A percentile compares a stretch with the other conserved stretches of the same genome.
Conservation (phyloP, 495 filamentous ascomycete species). For the Aspergillus coremiiformis region DNA sequence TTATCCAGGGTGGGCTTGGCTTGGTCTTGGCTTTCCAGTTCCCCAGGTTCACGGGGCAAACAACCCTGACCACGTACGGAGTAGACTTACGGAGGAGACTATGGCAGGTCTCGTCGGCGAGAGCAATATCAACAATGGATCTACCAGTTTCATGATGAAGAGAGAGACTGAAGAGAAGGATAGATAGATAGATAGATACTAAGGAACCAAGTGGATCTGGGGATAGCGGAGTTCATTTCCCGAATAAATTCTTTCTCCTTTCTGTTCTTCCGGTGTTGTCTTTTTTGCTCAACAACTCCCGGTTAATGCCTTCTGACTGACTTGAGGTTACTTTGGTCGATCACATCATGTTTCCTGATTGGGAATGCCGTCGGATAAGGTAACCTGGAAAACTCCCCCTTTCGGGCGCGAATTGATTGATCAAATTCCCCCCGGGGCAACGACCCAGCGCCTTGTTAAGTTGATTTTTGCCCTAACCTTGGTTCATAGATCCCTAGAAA, state of each 20-base stretch:
- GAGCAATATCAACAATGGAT: too few species aligned
- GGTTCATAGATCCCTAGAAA: background rate
- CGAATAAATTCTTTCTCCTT: background rate
- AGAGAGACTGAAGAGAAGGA: too few species aligned
- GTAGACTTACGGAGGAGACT: too few species aligned
- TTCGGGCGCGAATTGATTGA: background rate
- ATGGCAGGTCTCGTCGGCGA: too few species aligned
- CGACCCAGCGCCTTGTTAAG: too few species aligned
- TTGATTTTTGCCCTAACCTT: background rate
- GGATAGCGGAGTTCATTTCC: constrained; percentile 19
- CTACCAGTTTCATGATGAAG: background rate
- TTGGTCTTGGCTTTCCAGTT: background rate
- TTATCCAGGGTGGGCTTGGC: constrained; percentile 14
- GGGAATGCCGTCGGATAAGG: too few species aligned
- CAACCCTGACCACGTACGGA: background rate
- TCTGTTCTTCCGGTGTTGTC: background rate
- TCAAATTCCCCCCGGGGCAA: too few species aligned
- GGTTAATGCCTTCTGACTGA: background rate
- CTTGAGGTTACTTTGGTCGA: background rate
- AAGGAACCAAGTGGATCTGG: constrained; percentile 11
- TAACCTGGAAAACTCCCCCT: background rate
- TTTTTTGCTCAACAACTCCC: too few species aligned
- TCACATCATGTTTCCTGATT: background rate
- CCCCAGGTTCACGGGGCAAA: background rate
- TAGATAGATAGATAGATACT: too few species aligned